Conservation (phyloP, 2,329 filamentous ascomycete species). For the Cercospora sojina region DNA sequence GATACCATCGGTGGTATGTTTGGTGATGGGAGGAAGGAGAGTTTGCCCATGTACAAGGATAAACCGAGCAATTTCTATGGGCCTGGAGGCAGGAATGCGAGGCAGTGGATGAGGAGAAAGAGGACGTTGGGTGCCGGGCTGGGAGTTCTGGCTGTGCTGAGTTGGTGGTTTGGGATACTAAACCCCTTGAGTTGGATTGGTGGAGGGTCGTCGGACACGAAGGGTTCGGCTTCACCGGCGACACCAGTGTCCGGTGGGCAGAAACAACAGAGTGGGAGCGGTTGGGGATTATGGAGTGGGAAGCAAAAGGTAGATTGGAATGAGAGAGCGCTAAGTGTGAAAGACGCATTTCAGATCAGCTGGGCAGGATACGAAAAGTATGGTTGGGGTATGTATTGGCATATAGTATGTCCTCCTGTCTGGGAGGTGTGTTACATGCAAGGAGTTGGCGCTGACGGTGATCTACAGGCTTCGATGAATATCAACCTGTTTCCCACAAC, state of each 20-base stretch:
- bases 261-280: slow-evolving; percentile 12
- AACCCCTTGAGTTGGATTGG: slow-evolving; percentile 37
- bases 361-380: slow-evolving; percentile 92
- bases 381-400: slow-evolving; percentile 74
- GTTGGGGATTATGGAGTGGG: slow-evolving; percentile 58
- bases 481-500: slow-evolving; percentile 75
- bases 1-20: slow-evolving; percentile 66
- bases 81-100: slow-evolving; percentile 51
- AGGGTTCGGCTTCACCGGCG: slow-evolving; percentile 2
- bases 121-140: slow-evolving; percentile 57
- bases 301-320: slow-evolving; percentile 64
- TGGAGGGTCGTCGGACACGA: neutral
- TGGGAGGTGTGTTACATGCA: neutral
- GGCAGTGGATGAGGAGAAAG: slow-evolving; percentile 54
- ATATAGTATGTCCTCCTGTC: slow-evolving; percentile 22
- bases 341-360: slow-evolving; percentile 84
- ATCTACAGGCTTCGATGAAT: slow-evolving; percentile 69
- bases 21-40: slow-evolving; percentile 55
- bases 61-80: slow-evolving; percentile 78
- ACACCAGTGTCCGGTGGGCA: slow-evolving; percentile 14
- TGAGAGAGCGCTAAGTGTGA: slow-evolving; percentile 73
- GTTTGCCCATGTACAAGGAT: slow-evolving; percentile 95
- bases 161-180: slow-evolving; percentile 68
- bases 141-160: slow-evolving; percentile 56
- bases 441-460: slow-evolving; percentile 9